These are phyloP conservation scores for Zygnema circumcarinatum DNA, from an alignment of 139 green algal species.

Conservation along the genomic window DNA sequence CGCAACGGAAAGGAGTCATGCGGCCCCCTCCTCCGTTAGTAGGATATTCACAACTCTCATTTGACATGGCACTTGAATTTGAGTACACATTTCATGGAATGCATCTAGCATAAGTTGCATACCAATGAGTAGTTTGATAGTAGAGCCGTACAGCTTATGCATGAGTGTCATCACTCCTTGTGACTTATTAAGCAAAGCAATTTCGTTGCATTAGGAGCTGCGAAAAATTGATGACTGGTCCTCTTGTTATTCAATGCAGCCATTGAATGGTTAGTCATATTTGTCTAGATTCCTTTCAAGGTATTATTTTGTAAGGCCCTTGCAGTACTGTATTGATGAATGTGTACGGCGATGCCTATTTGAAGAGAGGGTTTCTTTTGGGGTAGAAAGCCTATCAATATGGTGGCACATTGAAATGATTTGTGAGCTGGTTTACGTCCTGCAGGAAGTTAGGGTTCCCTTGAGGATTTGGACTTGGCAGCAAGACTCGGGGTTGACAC, in stretches of 20 bases:
- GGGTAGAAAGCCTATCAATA: too few relatives aligned
- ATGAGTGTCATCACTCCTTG: too few relatives aligned
- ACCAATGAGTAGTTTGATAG: neutral
- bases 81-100: neutral
- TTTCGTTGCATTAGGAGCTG: neutral
- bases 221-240: neutral
- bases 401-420: too few relatives aligned
- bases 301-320: too few relatives aligned
- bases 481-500: constrained; percentile 33
- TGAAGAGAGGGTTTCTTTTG: neutral
- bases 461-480: constrained; percentile 49
- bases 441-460: constrained; percentile 30
- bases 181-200: neutral
- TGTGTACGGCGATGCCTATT: neutral
- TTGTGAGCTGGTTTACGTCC: too few relatives aligned
- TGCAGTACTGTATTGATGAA: neutral
- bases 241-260: neutral
- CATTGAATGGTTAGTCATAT: neutral
- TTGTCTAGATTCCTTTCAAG: neutral
- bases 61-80: neutral
- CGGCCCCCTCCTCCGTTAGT: neutral
- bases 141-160: too few relatives aligned
- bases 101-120: neutral
- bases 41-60: neutral
- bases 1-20: neutral